Conservation (phyloP, 2,329 filamentous ascomycete species). For the Colletotrichum sp. region DNA sequence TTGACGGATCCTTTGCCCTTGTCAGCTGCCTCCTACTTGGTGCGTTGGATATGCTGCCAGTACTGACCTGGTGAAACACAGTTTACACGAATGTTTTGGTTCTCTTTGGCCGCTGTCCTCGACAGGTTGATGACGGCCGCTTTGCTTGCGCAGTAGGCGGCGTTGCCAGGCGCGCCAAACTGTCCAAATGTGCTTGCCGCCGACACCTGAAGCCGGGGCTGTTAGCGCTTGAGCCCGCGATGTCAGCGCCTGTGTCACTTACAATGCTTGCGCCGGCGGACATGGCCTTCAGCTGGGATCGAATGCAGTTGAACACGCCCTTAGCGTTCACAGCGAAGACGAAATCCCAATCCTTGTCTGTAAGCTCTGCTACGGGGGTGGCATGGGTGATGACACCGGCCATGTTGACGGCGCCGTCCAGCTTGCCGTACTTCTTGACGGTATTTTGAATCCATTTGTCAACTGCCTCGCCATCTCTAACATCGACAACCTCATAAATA, state of each 20-base stretch:
- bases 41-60: too few species aligned
- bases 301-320: slow-evolving; percentile 56
- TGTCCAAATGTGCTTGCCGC: slow-evolving; percentile 47
- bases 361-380: slow-evolving; percentile 28
- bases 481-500: slow-evolving; percentile 9
- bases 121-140: slow-evolving; percentile 33
- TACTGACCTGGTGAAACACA: slow-evolving; percentile 27
- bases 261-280: slow-evolving; percentile 47
- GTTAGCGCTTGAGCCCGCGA: not conserved
- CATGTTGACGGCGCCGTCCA: slow-evolving; percentile 49
- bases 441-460: slow-evolving; percentile 34
- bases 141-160: slow-evolving; percentile 35
- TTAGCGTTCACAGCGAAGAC: slow-evolving; percentile 48
- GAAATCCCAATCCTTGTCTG: slow-evolving; percentile 45
- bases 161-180: slow-evolving; percentile 31
- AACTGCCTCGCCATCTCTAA: slow-evolving; percentile 15
- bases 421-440: slow-evolving; percentile 33
- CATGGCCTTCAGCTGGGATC: slow-evolving; percentile 49
- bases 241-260: slow-evolving; percentile 46
- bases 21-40: not conserved
- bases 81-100: slow-evolving; percentile 27
- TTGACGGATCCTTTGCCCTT: not conserved
- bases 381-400: slow-evolving; percentile 44
- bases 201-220: slow-evolving; percentile 24
- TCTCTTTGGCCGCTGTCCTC: slow-evolving; percentile 32